Base-by-base conservation (phyloP, 352 stramenopile genomes). In the Elongisporangium undulatum region DNA sequence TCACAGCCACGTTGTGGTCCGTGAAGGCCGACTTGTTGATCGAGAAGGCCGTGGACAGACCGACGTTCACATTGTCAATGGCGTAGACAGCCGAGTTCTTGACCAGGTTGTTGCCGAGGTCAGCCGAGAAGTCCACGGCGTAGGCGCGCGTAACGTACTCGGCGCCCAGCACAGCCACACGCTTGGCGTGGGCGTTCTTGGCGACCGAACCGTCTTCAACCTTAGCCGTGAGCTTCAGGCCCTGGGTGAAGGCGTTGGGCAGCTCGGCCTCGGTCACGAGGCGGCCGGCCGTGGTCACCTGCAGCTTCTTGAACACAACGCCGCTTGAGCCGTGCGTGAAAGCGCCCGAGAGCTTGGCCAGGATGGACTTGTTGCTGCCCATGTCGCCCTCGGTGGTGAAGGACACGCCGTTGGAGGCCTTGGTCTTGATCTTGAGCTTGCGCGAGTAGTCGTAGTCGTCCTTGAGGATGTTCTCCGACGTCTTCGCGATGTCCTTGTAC, bases 391-490 rank as follows among this genome's bases (percentile, higher is more conserved):
- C 87, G 19, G 87, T 95, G 51, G 87, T 94, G 71, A 95, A 95
- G 54, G 67, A 73, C 38, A 95, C 86, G 58, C 86, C 84, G 69
- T 94, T 93, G 23, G 85, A 74, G 34, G 84, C 82, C 71, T 92
- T 95, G 68, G 76, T 95, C 76, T 94, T 95, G 79, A 95, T 79
- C 77, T 95, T 95, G 62, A 95, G 79, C 87, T 95, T 95, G 70
- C 87, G 87, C 54, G 78, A 90, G 75, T 86, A 95, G 78, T 95
- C 87, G 62, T 95, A 95, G 80, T 95, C 87, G 55, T 95, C 87
- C 53, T 79, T 79, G 49, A 94, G 82, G n/a, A 87, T 77, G 66
- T 89, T 87, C 74, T 92, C 82, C 22, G 82, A 83, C 54, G 79
- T 95, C 74, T 93, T 95, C 71, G 81, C 76, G 26, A 95, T 77